phyloP scores from a whole-genome alignment of 257 asterid species.

The Fraxinus americana region DNA sequence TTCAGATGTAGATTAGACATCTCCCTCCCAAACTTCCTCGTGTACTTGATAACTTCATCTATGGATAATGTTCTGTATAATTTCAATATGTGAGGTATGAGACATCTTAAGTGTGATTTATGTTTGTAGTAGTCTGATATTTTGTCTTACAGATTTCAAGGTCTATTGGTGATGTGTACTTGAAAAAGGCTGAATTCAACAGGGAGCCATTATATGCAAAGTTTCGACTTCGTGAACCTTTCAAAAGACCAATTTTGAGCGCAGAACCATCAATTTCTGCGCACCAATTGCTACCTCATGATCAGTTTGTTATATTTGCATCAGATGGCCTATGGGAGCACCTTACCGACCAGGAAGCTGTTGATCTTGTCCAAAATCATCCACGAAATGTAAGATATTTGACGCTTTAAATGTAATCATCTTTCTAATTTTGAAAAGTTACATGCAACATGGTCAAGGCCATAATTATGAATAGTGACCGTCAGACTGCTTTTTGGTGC shows the following conservation, averaged over 20 bases:
- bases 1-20: background rate
- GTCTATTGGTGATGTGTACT: constrained; percentile 69
- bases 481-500: background rate
- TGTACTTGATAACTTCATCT: background rate
- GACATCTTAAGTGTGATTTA: background rate
- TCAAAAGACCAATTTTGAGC: constrained; percentile 64
- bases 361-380: constrained; percentile 61
- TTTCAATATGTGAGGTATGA: background rate
- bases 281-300: constrained; percentile 63
- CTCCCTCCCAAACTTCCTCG: background rate
- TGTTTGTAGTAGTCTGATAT: constrained; percentile 8
- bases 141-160: constrained; percentile 51
- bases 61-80: background rate
- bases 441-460: background rate
- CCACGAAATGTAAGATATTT: constrained; percentile 60
- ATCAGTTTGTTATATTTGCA: constrained; percentile 67
- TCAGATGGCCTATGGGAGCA: constrained; percentile 86
- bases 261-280: constrained; percentile 61
- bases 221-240: constrained; percentile 67
- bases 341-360: constrained; percentile 68
- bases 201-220: constrained; percentile 69
- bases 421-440: constrained; percentile 3
- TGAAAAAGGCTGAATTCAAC: constrained; percentile 63
- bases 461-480: background rate
- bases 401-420: constrained; percentile 3